Evolutionary conservation across 345 rosid genomes (phyloP).

Genomic region (Pistacia atlantica): DNA sequence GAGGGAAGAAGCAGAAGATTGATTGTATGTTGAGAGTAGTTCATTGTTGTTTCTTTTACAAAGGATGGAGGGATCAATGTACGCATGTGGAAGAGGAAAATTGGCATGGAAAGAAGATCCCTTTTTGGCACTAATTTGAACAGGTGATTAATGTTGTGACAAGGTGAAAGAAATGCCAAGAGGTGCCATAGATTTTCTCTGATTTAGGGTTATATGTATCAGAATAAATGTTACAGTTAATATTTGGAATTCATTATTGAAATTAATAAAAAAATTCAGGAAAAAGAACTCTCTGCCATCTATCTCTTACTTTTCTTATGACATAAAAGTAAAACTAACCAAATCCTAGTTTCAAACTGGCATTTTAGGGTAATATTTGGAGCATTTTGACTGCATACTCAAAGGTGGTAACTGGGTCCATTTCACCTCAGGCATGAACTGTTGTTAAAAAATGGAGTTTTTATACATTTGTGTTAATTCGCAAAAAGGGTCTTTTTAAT

Average conservation of each 20-base stretch:
- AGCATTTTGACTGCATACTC: too few relatives aligned
- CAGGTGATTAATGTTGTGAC: background rate
- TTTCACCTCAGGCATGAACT: too few relatives aligned
- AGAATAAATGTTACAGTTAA: background rate
- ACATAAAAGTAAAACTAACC: too few relatives aligned
- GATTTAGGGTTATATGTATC: background rate
- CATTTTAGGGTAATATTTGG: too few relatives aligned
- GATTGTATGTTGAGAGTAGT: constrained; percentile 9
- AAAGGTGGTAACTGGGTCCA: too few relatives aligned
- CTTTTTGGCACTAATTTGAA: background rate
- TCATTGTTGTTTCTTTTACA: background rate
- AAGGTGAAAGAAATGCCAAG: background rate
- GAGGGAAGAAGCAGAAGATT: constrained; percentile 81
- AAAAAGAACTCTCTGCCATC: background rate
- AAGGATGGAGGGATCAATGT: background rate
- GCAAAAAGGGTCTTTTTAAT: too few relatives aligned
- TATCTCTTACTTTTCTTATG: too few relatives aligned
- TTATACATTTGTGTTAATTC: too few relatives aligned
- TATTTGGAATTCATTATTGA: background rate
- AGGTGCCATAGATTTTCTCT: background rate
- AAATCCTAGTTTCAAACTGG: too few relatives aligned
- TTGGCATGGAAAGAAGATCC: background rate
- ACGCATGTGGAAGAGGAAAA: background rate
- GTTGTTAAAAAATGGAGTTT: too few relatives aligned
- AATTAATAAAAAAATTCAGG: background rate